Base-by-base conservation (phyloP, 2,329 filamentous ascomycete species). In the Arthrobotrys sinensis region DNA sequence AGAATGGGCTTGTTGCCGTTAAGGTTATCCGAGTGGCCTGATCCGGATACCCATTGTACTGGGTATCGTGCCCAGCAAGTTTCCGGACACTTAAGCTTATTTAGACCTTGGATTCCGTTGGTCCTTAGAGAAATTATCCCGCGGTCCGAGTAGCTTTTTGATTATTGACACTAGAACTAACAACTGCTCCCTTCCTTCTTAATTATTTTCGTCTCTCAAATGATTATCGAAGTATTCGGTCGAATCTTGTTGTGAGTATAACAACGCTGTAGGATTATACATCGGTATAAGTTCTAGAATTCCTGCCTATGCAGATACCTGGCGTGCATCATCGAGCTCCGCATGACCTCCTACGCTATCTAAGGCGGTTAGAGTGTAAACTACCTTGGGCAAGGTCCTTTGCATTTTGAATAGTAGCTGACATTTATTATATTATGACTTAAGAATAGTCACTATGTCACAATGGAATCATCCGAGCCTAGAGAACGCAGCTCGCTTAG, bases 21-120 rank as follows among this genome's bases (percentile, higher is more conserved):
- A 43, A 43, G 19, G 16, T 16, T n/a, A 40, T n/a, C 36, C 11
- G 19, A n/a, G 55, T 60, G 55, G 55, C 36, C 55, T 60, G 55
- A 60, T 40, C 5, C 55, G 32, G 16, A 21, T 14, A 12, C 7
- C n/a, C 36, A 24, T 19, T 12, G 14, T n/a, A 45, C 52, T 38
- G 8, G 52, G 38, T 57, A 57, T 21, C 28, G 32, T 38, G 55
- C 55, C 55, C 6, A 60, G 36, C 36, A 28, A 43, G 10, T 24
- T 43, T 28, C 55, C 36, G 19, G 11, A n/a, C 46, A 72, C 34
- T 65, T 66, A 73, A 73, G 57, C 50, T 73, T 73, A 66, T 73
- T 66, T 73, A 60, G 50, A 55, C 32, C 16, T 60, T 43, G 55
- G 11, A 60, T 60, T 60, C 55, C 55, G 36, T 43, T 60, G 34